Conservation (phyloP, 805 yeast genomes). For the Ogataea naganishii region DNA sequence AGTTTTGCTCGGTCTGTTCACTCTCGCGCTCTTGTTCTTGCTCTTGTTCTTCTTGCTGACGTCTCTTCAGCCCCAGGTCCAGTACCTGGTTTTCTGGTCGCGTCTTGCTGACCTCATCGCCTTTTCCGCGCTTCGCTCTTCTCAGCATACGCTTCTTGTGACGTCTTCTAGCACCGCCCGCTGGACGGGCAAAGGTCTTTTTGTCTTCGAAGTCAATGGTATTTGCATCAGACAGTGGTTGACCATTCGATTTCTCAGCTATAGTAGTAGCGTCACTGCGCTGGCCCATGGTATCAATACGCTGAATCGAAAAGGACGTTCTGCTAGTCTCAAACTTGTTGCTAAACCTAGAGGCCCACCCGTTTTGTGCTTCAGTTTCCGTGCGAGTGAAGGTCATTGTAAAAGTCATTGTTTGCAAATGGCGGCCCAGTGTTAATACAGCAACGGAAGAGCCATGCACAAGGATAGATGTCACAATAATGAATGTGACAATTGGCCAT, state of each 20-base stretch:
- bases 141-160: constrained; percentile 18
- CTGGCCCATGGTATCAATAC: constrained; percentile 63
- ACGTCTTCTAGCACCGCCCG: constrained; percentile 63
- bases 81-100: no score
- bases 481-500: constrained; percentile 47
- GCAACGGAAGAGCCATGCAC: constrained; percentile 58
- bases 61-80: constrained; percentile 6
- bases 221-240: constrained; percentile 23
- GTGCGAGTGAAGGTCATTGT: constrained; percentile 82
- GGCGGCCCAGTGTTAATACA: constrained; percentile 63
- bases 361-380: constrained; percentile 42
- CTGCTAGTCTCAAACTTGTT: constrained; percentile 60
- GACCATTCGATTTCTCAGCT: constrained; percentile 11
- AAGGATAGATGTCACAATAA: constrained; percentile 46
- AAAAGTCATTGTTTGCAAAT: constrained; percentile 84
- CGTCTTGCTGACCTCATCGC: no score
- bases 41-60: constrained; percentile 4
- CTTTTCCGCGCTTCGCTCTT: constrained; percentile 17
- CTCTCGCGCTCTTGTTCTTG: constrained; percentile 8
- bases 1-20: constrained; percentile 10
- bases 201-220: constrained; percentile 58
- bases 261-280: constrained; percentile 7
- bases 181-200: constrained; percentile 58
- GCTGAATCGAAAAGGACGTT: constrained; percentile 71
- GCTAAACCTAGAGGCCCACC: constrained; percentile 88